phyloP scores from a whole-genome alignment of 1,139 yeast species.

The Suhomyces anneliseae region DNA sequence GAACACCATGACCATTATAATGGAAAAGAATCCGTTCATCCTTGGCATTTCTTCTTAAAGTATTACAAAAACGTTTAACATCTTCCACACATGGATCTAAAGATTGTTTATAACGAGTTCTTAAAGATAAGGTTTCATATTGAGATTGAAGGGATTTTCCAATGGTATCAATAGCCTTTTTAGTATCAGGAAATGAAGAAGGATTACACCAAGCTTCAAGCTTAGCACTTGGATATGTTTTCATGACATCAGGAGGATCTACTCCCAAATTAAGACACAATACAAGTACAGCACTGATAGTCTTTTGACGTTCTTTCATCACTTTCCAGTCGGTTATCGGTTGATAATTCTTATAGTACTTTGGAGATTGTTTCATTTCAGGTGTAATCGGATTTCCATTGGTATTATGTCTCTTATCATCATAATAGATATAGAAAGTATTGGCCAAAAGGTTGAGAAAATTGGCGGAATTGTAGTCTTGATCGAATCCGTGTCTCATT shows the following conservation, averaged over 20 bases:
- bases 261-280: slow-evolving; percentile 91
- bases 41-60: slow-evolving; percentile 84
- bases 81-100: slow-evolving; percentile 96
- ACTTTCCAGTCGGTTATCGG: slow-evolving; percentile 88
- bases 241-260: slow-evolving; percentile 94
- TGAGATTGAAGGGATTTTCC: slow-evolving; percentile 87
- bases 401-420: slow-evolving; percentile 88
- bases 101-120: slow-evolving; percentile 88
- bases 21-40: slow-evolving; percentile 90
- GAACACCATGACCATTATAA: slow-evolving; percentile 98
- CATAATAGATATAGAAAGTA: slow-evolving; percentile 76
- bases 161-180: slow-evolving; percentile 87
- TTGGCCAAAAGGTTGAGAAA: slow-evolving; percentile 64
- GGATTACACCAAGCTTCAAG: slow-evolving; percentile 96
- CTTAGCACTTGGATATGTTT: slow-evolving; percentile 92
- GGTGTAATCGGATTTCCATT: slow-evolving; percentile 81
- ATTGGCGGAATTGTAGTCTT: slow-evolving; percentile 63
- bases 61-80: slow-evolving; percentile 86
- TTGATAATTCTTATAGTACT: slow-evolving; percentile 54
- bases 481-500: slow-evolving; percentile 81
- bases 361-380: slow-evolving; percentile 46
- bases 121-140: slow-evolving; percentile 81
- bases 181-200: slow-evolving; percentile 75
- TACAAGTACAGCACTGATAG: slow-evolving; percentile 92
- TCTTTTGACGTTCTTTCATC: slow-evolving; percentile 86